Evolutionary conservation across 2,329 filamentous ascomycete species (phyloP).

Genomic region (Albophoma yamanashiensis): DNA sequence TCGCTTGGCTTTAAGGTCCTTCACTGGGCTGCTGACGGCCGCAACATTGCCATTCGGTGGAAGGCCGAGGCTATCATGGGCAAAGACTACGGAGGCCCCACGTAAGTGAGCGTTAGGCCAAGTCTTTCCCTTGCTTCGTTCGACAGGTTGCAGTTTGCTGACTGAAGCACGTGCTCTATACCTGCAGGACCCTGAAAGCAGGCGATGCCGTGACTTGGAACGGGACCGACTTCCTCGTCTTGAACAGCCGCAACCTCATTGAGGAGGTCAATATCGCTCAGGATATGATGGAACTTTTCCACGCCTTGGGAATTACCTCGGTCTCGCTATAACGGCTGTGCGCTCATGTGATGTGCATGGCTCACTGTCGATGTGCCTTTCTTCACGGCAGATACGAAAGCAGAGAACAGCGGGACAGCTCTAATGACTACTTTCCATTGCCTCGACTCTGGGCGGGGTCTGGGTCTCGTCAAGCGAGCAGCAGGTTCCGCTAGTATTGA

Average conservation of each 20-base stretch:
- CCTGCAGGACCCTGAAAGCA: not conserved
- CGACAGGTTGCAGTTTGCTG: not conserved
- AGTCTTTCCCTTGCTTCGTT: not conserved
- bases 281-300: conserved; percentile 1
- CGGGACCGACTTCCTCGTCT: conserved; percentile 4
- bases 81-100: conserved; percentile 1
- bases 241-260: conserved; percentile 1
- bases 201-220: conserved; percentile 4
- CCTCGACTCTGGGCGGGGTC: not conserved
- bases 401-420: not conserved
- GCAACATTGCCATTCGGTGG: conserved; percentile 4
- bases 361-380: not conserved
- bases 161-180: not conserved
- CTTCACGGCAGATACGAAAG: not conserved
- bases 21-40: conserved; percentile 2
- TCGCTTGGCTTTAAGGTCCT: conserved; percentile 4
- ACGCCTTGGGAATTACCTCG: not conserved
- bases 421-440: not conserved
- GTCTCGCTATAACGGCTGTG: not conserved
- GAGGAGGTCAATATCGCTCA: conserved; percentile 2
- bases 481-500: not conserved
- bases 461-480: not conserved
- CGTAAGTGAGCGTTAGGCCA: not conserved
- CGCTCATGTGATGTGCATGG: not conserved
- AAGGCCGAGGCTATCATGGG: conserved; percentile 4